These are phyloP conservation scores for Boechera retrofracta DNA, from an alignment of 345 rosid genomes.

Conservation along the genomic window DNA sequence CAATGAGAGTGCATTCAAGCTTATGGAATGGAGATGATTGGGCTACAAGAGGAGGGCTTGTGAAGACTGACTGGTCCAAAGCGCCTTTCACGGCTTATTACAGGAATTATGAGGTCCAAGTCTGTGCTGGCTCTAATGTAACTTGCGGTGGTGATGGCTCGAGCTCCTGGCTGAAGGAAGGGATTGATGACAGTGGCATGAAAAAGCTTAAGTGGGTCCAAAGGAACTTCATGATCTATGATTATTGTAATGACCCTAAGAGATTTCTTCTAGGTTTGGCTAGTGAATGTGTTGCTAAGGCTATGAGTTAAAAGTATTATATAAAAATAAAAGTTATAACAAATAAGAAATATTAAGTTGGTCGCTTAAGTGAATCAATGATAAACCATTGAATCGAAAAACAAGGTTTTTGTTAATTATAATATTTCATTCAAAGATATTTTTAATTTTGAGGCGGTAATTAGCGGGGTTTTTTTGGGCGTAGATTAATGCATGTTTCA, in stretches of 20 bases:
- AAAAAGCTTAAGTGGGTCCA: slow-evolving; percentile 59
- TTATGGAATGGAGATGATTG: slow-evolving; percentile 79
- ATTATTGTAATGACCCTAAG: slow-evolving; percentile 47
- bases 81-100: slow-evolving; percentile 67
- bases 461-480: no score
- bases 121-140: slow-evolving; percentile 39
- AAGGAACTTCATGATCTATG: slow-evolving; percentile 50
- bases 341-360: no score
- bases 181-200: slow-evolving; percentile 49
- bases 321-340: neutral
- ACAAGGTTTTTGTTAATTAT: no score
- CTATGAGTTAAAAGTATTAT: neutral
- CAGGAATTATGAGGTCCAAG: slow-evolving; percentile 51
- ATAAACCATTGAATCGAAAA: no score
- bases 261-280: slow-evolving; percentile 44
- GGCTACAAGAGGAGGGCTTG: slow-evolving; percentile 77
- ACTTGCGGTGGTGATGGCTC: slow-evolving; percentile 34
- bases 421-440: no score
- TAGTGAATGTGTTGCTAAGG: slow-evolving; percentile 39
- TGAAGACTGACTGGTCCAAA: slow-evolving; percentile 68
- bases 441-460: no score
- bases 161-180: slow-evolving; percentile 49
- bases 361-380: no score
- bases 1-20: slow-evolving; percentile 65
- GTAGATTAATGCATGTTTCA: no score